phyloP scores from a whole-genome alignment of 2,329 filamentous ascomycete genomes.

The Hortaea werneckii region DNA sequence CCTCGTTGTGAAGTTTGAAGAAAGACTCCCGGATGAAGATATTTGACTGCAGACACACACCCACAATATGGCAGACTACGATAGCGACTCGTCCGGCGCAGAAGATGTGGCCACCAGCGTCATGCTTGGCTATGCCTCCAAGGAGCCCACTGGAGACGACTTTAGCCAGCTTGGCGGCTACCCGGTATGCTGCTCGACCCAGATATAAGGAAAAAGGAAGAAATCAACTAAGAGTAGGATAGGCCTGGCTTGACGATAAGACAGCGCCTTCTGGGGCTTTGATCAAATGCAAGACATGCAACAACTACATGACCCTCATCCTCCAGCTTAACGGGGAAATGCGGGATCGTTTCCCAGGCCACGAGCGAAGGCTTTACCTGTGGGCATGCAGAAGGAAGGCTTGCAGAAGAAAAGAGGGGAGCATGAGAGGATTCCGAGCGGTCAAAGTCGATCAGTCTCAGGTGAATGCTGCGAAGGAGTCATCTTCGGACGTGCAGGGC shows the following conservation, averaged over 20 bases:
- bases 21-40: too few relatives aligned
- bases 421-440: constrained; percentile 64
- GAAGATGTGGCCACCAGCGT: constrained; percentile 75
- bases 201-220: neutral
- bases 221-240: neutral
- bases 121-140: constrained; percentile 77
- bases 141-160: constrained; percentile 67
- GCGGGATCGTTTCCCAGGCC: constrained; percentile 72
- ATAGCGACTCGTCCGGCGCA: constrained; percentile 73
- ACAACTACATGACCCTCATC: constrained; percentile 69
- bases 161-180: constrained; percentile 81
- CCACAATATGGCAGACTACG: constrained; percentile 49
- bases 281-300: constrained; percentile 80
- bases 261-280: constrained; percentile 64
- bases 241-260: constrained; percentile 76
- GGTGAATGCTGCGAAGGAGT: constrained; percentile 3
- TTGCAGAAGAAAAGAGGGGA: constrained; percentile 75
- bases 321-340: constrained; percentile 88
- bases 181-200: constrained; percentile 52
- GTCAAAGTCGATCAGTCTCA: constrained; percentile 20
- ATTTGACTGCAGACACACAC: too few relatives aligned
- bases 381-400: constrained; percentile 68
- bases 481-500: neutral
- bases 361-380: constrained; percentile 81
- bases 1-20: too few relatives aligned